Base-by-base conservation (phyloP, 345 rosid species). In the Citrus inodora region DNA sequence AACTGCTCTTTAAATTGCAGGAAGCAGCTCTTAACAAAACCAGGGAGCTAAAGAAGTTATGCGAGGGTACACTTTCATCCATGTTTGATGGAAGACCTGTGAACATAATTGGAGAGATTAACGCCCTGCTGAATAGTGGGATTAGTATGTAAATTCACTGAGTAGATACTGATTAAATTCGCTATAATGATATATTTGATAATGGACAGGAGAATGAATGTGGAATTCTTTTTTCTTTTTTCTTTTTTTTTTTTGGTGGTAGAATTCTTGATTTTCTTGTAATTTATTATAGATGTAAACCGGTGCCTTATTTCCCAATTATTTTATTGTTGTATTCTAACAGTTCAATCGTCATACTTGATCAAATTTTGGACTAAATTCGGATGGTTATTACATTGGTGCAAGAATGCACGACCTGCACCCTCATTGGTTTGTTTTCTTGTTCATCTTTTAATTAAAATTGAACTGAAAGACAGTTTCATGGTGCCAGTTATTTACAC, bases 81-180 rank as follows among this genome's bases (percentile, higher is more conserved):
- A 83, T 94, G 82, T 96, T 94, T 75, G 97, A 96, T 40, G 99
- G 99, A 83, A 90, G 99, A 79, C 99, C 99, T 16, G 99, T 94
- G 64, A 88, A 96, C 81, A 89, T 96, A 79, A 94, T 95, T 37
- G 99, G 99, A 79, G 98, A 94, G 88, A 94, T 96, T 82, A 96
- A 91, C 79, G 83, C 99, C 46, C 76, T 96, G 80, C 80, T 96
- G 90, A 92, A 80, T 84, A 82, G 93, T 46, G 90, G 95, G 46
- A n/a, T 91, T 55, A 80, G 86, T 5, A 88, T 87, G 38, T 88
- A 83, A 86, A 81, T 75, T 67, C 33, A 7, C 8, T 1, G 0
- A 37, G 35, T 55, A 74, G 69, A 21, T 55, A 7, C 63, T 63
- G 27, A 70, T 55, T 59, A 78, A 78, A 48, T 62, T 56, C 69